Base-by-base conservation (phyloP, 352 stramenopile species). In the Phytophthora quininea region DNA sequence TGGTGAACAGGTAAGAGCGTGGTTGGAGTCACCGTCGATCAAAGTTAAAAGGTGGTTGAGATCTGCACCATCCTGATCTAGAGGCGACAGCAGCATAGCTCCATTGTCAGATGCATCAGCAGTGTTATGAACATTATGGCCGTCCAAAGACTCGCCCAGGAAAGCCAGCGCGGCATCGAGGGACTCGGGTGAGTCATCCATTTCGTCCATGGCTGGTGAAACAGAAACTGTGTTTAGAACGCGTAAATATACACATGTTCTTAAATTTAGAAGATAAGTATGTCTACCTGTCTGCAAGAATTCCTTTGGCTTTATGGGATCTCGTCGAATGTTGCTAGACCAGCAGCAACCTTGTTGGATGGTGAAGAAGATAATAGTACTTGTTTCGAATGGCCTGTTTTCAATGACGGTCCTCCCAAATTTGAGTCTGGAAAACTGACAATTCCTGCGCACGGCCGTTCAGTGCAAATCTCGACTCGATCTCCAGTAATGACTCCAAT, bases 141-240 rank as follows among this genome's bases (percentile, higher is more conserved):
- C 19, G 33, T 60, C 42, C 37, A 67, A 8, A 3, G 57, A 42
- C 50, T 73, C 66, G 47, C 69, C 66, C 47, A 73, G 66, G 66
- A 73, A 73, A 61, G 66, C 61, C 40, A 73, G 54, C 15, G 60
- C 53, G 19, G 66, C 66, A 29, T 56, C 61, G 12, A 73, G 27
- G 31, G 61, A 66, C 54, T 66, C 58, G 46, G 53, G 31, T 11
- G 52, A 64, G 30, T 69, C 59, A 24, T 24, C 19, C 19, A 24
- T 24, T 24, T 24, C 19, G 19, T 24, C 19, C 19, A 24, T 24
- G 19, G 19, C 19, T 24, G 19, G 19, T 24, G 19, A 24, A 24
- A 24, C 19, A 24, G 19, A 24, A 24, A 24, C 19, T 24, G 19
- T 24, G 19, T 24, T 24, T 24, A 24, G 19, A 24, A 24, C 19